Conservation (phyloP, 768 basidiomycete species). For the Lanmaoa pseudosensibilis region DNA sequence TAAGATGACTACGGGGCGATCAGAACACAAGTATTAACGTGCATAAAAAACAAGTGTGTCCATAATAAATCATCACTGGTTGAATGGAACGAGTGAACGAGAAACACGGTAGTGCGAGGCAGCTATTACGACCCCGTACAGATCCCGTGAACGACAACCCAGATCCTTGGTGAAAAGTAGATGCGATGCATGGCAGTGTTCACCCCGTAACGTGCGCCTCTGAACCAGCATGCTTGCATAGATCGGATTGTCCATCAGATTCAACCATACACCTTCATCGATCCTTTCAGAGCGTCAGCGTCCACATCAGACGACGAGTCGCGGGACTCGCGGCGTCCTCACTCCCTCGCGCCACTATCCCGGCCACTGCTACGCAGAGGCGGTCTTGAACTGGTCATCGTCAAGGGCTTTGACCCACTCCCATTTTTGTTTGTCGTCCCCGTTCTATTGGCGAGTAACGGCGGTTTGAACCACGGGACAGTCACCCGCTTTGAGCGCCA, state of each 20-base stretch:
- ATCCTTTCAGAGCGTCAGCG: constrained; percentile 30
- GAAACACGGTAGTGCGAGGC: background rate
- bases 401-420: background rate
- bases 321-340: too few species aligned
- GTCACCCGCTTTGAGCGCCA: constrained; percentile 17
- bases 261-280: constrained; percentile 32
- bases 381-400: too few species aligned
- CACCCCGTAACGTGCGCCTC: background rate
- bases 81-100: background rate
- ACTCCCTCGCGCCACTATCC: background rate
- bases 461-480: constrained; percentile 24
- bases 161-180: background rate
- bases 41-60: constrained; percentile 1
- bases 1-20: background rate
- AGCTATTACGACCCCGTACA: background rate
- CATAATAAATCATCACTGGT: constrained; percentile 9
- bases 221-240: too few species aligned
- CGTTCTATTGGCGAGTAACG: background rate
- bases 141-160: too few species aligned
- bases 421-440: constrained; percentile 1
- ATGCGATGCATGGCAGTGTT: too few species aligned
- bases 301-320: too few species aligned
- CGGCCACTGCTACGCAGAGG: background rate
- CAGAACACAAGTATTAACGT: background rate
- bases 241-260: too few species aligned